Evolutionary conservation across 2,329 filamentous ascomycete genomes (phyloP), one percentile per base, ranked within the genome.

Genomic region (Emydomyces testavorans): DNA sequence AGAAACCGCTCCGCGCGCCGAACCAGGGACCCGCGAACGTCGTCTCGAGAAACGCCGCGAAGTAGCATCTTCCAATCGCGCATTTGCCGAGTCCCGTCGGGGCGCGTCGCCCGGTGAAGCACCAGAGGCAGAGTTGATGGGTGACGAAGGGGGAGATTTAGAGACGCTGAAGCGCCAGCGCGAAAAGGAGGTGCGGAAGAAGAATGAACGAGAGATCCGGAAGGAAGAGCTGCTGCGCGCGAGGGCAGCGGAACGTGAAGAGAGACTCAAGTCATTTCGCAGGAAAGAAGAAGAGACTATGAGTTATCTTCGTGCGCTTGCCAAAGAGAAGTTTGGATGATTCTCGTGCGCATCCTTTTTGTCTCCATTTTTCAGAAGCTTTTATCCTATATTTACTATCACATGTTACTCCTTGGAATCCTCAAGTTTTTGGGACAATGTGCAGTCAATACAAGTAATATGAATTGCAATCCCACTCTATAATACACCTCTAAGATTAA

Each of bases 231-330:
- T 87, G 49, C 68, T 83, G 52, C 69, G 87, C 59, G 86, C 86
- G 8, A 78, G 79, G 60, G 74, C 75, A 51, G 87, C 80, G 39
- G 89, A 95, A 72, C 74, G 88, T 56, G 86, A 94, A 61, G 84
- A 88, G 69, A 76, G 80, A 57, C 61, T 89, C 44, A 71, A 74
- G 57, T 79, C 76, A 54, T 82, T 85, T 64, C 74, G 77, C 58
- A 77, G 78, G 58, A 85, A 87, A 64, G 90, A 96, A 66, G 82
- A 88, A 53, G 79, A 79, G 60, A 94, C 87, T 1, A 86, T 95
- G 73, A 78, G 78, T 41, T 88, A 86, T 74, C 60, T 96, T 59
- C 82, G 75, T 66, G 78, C 80, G 57, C 67, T 96, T 66, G 90
- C 88, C 13, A 82, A 76, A 67, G 78, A 85, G 68, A 75, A 85